These are phyloP conservation scores for Choiromyces venosus DNA, from an alignment of 495 filamentous ascomycete species.

Conservation along the genomic window DNA sequence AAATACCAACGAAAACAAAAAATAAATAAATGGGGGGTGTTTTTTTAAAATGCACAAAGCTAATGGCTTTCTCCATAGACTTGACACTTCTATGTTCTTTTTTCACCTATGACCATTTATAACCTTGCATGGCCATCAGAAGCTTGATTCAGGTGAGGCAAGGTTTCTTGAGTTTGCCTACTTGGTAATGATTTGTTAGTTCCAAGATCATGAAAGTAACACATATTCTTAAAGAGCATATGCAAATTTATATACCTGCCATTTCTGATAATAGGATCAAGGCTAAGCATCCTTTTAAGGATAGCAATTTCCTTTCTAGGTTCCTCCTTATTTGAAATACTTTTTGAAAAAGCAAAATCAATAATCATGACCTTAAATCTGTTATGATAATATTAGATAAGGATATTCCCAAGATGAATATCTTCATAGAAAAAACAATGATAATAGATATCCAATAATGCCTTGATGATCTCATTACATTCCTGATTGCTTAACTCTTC, in stretches of 20 bases:
- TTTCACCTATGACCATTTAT: slow-evolving; percentile 6
- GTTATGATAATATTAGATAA: too few species aligned
- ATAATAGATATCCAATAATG: background rate
- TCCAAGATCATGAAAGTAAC: slow-evolving; percentile 9
- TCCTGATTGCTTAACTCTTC: slow-evolving; percentile 3
- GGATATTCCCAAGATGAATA: too few species aligned
- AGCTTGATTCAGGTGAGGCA: slow-evolving; percentile 1
- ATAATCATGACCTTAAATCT: too few species aligned
- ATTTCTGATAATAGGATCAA: slow-evolving; percentile 1
- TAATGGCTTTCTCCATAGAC: slow-evolving; percentile 6
- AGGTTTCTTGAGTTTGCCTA: slow-evolving; percentile 7
- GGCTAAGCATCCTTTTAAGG: slow-evolving; percentile 2
- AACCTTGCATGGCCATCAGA: slow-evolving; percentile 8
- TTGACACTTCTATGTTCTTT: slow-evolving; percentile 2
- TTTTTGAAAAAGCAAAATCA: too few species aligned
- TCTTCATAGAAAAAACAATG: background rate
- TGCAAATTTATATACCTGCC: slow-evolving; percentile 5
- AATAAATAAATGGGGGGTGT: too few species aligned
- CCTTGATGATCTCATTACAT: slow-evolving; percentile 1
- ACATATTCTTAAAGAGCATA: slow-evolving; percentile 2
- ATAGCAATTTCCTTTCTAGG: slow-evolving; percentile 8
- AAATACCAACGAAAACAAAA: too few species aligned
- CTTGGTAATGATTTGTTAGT: background rate
- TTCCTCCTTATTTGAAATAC: slow-evolving; percentile 5
- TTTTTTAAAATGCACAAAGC: slow-evolving; percentile 3